Evolutionary conservation across 495 filamentous ascomycete genomes (phyloP).

Genomic region (Tricharina praecox): DNA sequence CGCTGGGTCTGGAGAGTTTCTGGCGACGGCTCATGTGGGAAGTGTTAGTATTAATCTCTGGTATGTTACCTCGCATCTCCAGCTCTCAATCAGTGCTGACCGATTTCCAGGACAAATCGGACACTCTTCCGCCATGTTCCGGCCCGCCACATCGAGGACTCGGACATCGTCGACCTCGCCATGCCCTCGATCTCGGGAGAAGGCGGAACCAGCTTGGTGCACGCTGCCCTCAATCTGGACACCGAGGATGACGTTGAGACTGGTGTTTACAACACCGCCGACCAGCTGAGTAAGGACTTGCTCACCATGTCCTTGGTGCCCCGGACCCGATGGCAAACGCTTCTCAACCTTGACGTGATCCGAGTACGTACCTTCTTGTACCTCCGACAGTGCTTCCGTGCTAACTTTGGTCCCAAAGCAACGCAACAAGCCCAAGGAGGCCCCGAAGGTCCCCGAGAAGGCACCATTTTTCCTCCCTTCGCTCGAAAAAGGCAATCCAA

Average conservation of each 20-base stretch:
- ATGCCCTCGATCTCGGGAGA: conserved; percentile 70
- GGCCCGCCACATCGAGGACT: conserved; percentile 60
- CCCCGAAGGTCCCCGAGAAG: conserved; percentile 80
- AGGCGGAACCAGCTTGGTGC: conserved; percentile 49
- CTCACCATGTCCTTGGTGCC: conserved; percentile 79
- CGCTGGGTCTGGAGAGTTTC: conserved; percentile 75
- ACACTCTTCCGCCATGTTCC: conserved; percentile 77
- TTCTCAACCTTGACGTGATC: conserved; percentile 79
- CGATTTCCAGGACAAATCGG: conserved; percentile 47
- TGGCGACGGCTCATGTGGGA: conserved; percentile 74
- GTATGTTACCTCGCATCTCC: conserved; percentile 25
- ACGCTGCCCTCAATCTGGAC: conserved; percentile 48
- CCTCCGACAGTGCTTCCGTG: neutral
- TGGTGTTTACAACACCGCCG: conserved; percentile 21
- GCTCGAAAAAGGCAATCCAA: conserved; percentile 30
- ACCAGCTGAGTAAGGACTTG: conserved; percentile 60
- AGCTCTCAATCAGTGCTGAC: conserved; percentile 1
- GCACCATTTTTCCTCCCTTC: conserved; percentile 92
- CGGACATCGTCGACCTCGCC: conserved; percentile 44
- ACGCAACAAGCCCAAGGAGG: conserved; percentile 85
- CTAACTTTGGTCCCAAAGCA: conserved; percentile 12
- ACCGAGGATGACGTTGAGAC: conserved; percentile 32
- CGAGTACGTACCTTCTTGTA: conserved; percentile 32
- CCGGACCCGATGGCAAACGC: conserved; percentile 77
- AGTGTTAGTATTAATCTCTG: conserved; percentile 80